These are phyloP conservation scores for Colletotrichum nymphaeae DNA, from an alignment of 2,329 filamentous ascomycete genomes.

Conservation along the genomic window DNA sequence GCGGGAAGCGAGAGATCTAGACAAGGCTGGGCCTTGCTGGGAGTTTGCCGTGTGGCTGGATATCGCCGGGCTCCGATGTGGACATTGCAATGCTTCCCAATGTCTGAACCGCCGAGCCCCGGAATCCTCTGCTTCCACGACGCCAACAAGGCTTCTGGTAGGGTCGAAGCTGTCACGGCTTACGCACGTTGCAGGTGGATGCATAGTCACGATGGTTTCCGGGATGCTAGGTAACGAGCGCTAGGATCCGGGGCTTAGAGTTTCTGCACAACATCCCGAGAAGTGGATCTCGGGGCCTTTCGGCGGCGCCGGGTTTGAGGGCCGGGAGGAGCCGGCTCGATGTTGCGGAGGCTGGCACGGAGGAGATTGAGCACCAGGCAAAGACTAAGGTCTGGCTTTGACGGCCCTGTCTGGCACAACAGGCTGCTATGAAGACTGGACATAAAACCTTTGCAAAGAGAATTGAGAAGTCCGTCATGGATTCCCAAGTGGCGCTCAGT, in stretches of 20 bases:
- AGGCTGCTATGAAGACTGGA: background rate
- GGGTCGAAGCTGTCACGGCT: background rate
- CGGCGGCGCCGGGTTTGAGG: no score
- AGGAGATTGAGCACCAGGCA: background rate
- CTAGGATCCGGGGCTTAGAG: background rate
- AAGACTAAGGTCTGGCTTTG: background rate
- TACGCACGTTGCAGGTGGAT: background rate
- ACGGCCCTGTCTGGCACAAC: background rate
- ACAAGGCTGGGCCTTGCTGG: background rate
- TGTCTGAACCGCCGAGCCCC: background rate
- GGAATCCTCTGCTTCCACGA: background rate
- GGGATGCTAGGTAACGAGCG: background rate
- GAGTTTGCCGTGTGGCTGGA: background rate
- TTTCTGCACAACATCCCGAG: background rate
- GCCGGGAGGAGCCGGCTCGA: no score
- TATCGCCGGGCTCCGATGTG: background rate
- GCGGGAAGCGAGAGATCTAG: background rate
- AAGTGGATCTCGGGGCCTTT: background rate
- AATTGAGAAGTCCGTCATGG: background rate
- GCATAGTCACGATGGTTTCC: no score
- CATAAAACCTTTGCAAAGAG: background rate
- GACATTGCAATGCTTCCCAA: background rate
- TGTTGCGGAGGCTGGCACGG: background rate
- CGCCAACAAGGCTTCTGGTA: background rate
- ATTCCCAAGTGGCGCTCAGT: background rate